Conservation (phyloP, 768 basidiomycete genomes). For the Arthromyces matolae region DNA sequence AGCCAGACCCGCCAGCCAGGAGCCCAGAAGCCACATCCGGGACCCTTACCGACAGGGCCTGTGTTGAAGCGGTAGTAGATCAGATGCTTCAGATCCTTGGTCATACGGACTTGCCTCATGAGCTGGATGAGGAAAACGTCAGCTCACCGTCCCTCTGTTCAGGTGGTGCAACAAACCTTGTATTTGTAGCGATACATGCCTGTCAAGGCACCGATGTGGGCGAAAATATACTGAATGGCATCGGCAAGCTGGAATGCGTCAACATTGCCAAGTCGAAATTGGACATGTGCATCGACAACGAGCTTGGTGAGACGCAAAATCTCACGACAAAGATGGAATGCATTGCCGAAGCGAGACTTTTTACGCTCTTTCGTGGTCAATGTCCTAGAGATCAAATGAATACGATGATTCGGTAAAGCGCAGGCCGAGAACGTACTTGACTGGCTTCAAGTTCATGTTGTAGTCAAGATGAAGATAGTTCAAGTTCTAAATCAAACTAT, state of each 20-base stretch:
- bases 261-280: conserved; percentile 96
- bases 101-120: conserved; percentile 99
- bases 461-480: conserved; percentile 96
- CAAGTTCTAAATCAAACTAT: conserved; percentile 53
- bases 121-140: conserved; percentile 47
- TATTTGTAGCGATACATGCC: conserved; percentile 99
- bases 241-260: conserved; percentile 99
- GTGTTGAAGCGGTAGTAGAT: conserved; percentile 99
- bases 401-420: background rate
- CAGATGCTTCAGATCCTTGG: conserved; percentile 97
- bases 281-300: conserved; percentile 97
- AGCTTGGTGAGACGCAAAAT: conserved; percentile 97
- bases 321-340: conserved; percentile 96
- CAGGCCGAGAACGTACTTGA: conserved; percentile 48
- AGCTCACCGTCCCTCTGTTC: background rate
- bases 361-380: conserved; percentile 99
- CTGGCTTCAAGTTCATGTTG: conserved; percentile 98
- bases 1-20: conserved; percentile 99
- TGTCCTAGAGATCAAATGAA: conserved; percentile 54
- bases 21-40: conserved; percentile 99
- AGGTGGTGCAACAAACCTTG: conserved; percentile 53
- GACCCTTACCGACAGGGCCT: conserved; percentile 98
- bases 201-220: conserved; percentile 94
- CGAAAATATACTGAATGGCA: conserved; percentile 96
- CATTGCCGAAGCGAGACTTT: conserved; percentile 99